Conservation (phyloP, 768 basidiomycete species). For the Lentinula boryana region DNA sequence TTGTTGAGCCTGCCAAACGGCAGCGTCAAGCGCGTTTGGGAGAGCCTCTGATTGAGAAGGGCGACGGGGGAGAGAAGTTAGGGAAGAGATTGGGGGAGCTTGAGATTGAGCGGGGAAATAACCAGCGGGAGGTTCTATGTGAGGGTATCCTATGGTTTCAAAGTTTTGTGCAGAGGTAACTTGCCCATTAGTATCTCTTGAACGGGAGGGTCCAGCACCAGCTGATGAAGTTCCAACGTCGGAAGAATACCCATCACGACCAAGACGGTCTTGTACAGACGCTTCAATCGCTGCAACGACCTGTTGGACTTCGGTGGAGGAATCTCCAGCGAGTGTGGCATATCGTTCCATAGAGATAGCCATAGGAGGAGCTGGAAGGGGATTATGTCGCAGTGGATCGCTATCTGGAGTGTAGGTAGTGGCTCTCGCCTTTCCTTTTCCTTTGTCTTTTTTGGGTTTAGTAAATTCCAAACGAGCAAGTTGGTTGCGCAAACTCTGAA, state of each 20-base stretch:
- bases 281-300: slow-evolving; percentile 3
- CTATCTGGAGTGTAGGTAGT: background rate
- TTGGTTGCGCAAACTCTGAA: slow-evolving; percentile 1
- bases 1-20: slow-evolving; percentile 2
- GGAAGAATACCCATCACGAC: slow-evolving; percentile 2
- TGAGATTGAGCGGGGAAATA: background rate
- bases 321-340: slow-evolving; percentile 1
- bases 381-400: background rate
- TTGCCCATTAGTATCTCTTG: background rate
- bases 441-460: slow-evolving; percentile 1
- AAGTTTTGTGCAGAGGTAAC: background rate
- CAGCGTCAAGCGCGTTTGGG: background rate
- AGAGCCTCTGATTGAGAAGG: background rate
- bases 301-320: background rate
- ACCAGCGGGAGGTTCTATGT: background rate
- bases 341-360: background rate
- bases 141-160: background rate
- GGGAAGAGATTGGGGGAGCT: background rate
- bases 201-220: slow-evolving; percentile 1
- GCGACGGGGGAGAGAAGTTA: background rate
- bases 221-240: background rate
- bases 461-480: background rate
- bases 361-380: slow-evolving; percentile 1
- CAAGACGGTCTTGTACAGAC: background rate
- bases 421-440: background rate